phyloP scores from a whole-genome alignment of 352 stramenopile genomes.

The Globisporangium polare region DNA sequence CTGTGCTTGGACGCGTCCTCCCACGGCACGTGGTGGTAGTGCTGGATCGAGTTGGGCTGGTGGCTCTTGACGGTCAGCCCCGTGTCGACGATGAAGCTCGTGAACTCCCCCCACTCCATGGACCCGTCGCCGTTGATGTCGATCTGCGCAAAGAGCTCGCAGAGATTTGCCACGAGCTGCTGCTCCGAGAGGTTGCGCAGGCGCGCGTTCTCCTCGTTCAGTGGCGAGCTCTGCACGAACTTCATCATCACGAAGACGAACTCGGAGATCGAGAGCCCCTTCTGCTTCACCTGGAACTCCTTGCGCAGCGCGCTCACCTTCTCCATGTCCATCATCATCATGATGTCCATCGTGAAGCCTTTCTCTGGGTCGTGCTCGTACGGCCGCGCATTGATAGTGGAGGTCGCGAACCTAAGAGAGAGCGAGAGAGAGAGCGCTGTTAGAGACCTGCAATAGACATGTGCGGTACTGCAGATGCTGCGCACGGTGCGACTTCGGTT shows the following conservation, averaged over 20 bases:
- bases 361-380: conserved; percentile 80
- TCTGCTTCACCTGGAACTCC: conserved; percentile 83
- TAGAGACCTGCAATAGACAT: background rate
- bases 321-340: conserved; percentile 90
- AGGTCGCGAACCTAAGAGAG: conserved; percentile 4
- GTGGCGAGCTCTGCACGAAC: conserved; percentile 54
- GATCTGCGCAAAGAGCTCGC: conserved; percentile 89
- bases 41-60: conserved; percentile 85
- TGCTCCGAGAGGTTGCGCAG: conserved; percentile 61
- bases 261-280: conserved; percentile 74
- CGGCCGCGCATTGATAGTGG: conserved; percentile 16
- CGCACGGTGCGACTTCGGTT: conserved; percentile 19
- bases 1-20: conserved; percentile 86
- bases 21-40: conserved; percentile 74
- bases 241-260: conserved; percentile 88
- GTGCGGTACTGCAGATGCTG: background rate
- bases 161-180: conserved; percentile 82
- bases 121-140: conserved; percentile 89
- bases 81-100: conserved; percentile 88
- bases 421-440: background rate
- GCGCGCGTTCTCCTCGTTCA: conserved; percentile 60
- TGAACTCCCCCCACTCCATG: conserved; percentile 93
- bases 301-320: conserved; percentile 81
- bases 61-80: conserved; percentile 78
- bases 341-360: conserved; percentile 89